Conservation (phyloP, 1,284 basidiomycete genomes). For the Ustilago esculenta region DNA sequence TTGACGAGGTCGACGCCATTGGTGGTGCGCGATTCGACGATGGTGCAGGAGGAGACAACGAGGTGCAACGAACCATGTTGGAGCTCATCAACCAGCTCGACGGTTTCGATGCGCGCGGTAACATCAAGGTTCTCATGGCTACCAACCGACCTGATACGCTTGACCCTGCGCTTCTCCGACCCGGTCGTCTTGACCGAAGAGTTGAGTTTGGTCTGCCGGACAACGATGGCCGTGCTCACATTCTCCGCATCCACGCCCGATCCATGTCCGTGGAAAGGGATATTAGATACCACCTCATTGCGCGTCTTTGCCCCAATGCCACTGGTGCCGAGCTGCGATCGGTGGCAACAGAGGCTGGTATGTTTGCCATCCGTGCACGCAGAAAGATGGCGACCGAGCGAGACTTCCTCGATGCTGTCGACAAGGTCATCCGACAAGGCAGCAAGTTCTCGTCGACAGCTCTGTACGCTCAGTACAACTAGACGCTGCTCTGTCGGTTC, state of each 20-base stretch:
- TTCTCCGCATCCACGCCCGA: slow-evolving; percentile 93
- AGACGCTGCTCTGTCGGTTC: neutral
- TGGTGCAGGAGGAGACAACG: slow-evolving; percentile 98
- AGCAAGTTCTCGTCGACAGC: slow-evolving; percentile 83
- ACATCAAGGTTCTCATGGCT: slow-evolving; percentile 99
- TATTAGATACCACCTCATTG: slow-evolving; percentile 97
- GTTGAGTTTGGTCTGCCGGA: slow-evolving; percentile 97
- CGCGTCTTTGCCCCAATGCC: slow-evolving; percentile 94
- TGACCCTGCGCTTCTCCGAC: slow-evolving; percentile 94
- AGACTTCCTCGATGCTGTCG: slow-evolving; percentile 96
- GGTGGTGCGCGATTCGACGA: slow-evolving; percentile 99
- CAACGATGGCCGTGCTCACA: slow-evolving; percentile 94
- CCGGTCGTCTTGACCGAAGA: slow-evolving; percentile 92
- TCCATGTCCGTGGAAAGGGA: slow-evolving; percentile 96
- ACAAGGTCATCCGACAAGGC: slow-evolving; percentile 97
- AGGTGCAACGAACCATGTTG: slow-evolving; percentile 99
- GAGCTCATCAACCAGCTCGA: slow-evolving; percentile 99
- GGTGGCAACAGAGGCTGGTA: slow-evolving; percentile 97
- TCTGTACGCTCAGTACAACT: slow-evolving; percentile 61
- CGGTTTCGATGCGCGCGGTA: slow-evolving; percentile 97
- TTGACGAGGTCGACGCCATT: slow-evolving; percentile 97
- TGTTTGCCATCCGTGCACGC: slow-evolving; percentile 98
- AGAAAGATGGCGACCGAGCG: slow-evolving; percentile 97
- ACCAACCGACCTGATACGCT: slow-evolving; percentile 98
- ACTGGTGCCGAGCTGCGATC: slow-evolving; percentile 96